A percentile compares a stretch with the other conserved stretches of the same genome.
Evolutionary conservation across 2,329 filamentous ascomycete genomes (phyloP).

Genomic region (Emergomyces orientalis): DNA sequence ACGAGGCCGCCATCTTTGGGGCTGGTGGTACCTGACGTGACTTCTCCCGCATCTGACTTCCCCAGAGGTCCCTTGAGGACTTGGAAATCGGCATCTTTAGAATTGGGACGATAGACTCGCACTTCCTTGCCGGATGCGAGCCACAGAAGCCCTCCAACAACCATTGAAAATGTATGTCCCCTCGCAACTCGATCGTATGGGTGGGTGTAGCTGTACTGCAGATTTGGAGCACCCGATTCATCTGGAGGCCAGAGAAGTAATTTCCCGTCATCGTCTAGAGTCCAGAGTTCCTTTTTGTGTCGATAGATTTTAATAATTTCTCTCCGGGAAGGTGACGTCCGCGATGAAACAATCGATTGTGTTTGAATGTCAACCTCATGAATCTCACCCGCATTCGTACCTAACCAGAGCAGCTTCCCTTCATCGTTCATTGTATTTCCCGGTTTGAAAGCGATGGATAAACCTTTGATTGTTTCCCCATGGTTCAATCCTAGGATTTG

Average conservation of each 20-base stretch:
- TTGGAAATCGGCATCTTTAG: constrained; percentile 64
- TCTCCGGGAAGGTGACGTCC: constrained; percentile 63
- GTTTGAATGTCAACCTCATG: constrained; percentile 76
- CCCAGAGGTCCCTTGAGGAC: constrained; percentile 61
- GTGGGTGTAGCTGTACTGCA: constrained; percentile 64
- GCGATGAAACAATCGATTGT: constrained; percentile 60
- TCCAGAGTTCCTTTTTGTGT: constrained; percentile 85
- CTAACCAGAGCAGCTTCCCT: constrained; percentile 76
- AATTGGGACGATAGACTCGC: constrained; percentile 67
- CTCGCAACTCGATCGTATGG: constrained; percentile 61
- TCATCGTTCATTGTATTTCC: constrained; percentile 68
- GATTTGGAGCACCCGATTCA: constrained; percentile 59
- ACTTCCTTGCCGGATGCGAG: constrained; percentile 80
- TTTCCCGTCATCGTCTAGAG: constrained; percentile 78
- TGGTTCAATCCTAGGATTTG: constrained; percentile 71
- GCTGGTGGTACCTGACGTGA: constrained; percentile 72
- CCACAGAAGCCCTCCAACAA: constrained; percentile 80
- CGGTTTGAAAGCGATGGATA: constrained; percentile 78
- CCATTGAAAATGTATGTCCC: constrained; percentile 79
- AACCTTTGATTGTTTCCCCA: constrained; percentile 73
- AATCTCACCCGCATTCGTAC: constrained; percentile 78
- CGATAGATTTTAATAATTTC: constrained; percentile 80
- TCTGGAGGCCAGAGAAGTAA: constrained; percentile 81
- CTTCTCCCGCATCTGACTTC: constrained; percentile 67
- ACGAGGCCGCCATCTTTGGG: constrained; percentile 67